Evolutionary conservation across 257 asterid species (phyloP).

Genomic region (Solanum peruvianum): DNA sequence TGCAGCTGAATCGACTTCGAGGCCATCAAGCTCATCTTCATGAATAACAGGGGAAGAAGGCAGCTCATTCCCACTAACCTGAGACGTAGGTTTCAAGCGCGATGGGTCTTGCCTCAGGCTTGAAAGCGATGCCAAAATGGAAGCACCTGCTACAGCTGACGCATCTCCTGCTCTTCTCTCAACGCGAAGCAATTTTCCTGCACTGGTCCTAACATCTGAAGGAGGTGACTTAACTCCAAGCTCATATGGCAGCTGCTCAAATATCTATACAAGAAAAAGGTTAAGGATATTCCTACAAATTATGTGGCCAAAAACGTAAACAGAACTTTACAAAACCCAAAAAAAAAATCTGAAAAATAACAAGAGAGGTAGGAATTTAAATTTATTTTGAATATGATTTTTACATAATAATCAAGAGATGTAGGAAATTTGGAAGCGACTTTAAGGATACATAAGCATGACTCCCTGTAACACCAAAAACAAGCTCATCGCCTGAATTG

Average conservation of each 20-base stretch:
- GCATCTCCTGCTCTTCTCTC: constrained; percentile 79
- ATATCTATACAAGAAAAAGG: constrained; percentile 34
- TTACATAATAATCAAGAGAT: background rate
- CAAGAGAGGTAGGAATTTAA: background rate
- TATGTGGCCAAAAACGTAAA: background rate
- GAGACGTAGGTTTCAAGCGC: constrained; percentile 47
- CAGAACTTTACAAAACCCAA: background rate
- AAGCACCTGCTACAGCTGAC: constrained; percentile 85
- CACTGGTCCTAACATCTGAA: constrained; percentile 48
- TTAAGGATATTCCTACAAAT: constrained; percentile 29
- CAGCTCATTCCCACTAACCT: constrained; percentile 43
- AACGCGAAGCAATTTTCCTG: constrained; percentile 40
- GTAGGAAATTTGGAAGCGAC: background rate
- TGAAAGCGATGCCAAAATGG: constrained; percentile 86
- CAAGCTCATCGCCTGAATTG: constrained; percentile 81
- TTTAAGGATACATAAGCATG: constrained; percentile 80
- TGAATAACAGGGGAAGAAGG: constrained; percentile 48
- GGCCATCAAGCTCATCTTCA: constrained; percentile 67
- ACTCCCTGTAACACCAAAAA: constrained; percentile 56
- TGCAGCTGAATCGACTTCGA: constrained; percentile 58
- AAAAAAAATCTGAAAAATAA: background rate
- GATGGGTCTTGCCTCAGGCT: constrained; percentile 47
- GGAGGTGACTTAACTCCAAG: constrained; percentile 51
- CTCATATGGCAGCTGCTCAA: constrained; percentile 57
- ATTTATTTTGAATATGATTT: background rate